Evolutionary conservation across 75 land plant genomes (phyloP), one percentile per base, ranked within the genome.

Genomic region (Pinus albicaulis): DNA sequence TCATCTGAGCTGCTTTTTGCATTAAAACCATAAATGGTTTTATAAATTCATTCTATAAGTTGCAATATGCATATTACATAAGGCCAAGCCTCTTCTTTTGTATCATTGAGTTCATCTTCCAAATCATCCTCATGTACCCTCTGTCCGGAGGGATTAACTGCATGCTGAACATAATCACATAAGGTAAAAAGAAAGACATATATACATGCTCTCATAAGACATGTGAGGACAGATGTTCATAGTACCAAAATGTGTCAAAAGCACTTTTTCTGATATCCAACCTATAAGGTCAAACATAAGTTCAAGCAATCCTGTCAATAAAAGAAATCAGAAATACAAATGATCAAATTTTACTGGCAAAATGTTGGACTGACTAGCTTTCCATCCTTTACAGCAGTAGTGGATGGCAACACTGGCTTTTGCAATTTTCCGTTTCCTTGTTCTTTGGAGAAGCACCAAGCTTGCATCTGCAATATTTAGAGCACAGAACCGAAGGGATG

Each of bases 41-140:
- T 10, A 44, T 44, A 44, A 44, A 44, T 44, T 44, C 52, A 44
- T 44, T 44, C 52, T 44, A 44, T 44, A 8, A 44, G 52, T 44
- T 7, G 52, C 0, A 98, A 59, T 44, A 94, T 98, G 80, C 96
- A 98, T 73, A 98, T 98, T 86, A 93, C 98, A 78, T 93, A 98
- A 16, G 95, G 88, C 99, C 98, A 98, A 25, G 98, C 93, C 89
- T 98, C 98, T 91, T 95, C 89, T 80, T 98, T 95, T 61, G 91
- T 74, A 48, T 97, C 99, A 74, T 82, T 82, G 55, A 65, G 80
- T 59, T 92, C 94, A 74, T 78, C 76, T 77, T 84, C 91, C 65
- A 65, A 22, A 12, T 79, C 87, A 17, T 88, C 89, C 17, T 55
- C 87, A 57, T 80, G 76, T 25, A 76, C 64, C 56, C 65, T 80